A percentile compares a stretch with the other conserved stretches of the same genome.
Evolutionary conservation across 371 early-diverging fungal species (phyloP).

Genomic region (Apophysomyces ossiformis): DNA sequence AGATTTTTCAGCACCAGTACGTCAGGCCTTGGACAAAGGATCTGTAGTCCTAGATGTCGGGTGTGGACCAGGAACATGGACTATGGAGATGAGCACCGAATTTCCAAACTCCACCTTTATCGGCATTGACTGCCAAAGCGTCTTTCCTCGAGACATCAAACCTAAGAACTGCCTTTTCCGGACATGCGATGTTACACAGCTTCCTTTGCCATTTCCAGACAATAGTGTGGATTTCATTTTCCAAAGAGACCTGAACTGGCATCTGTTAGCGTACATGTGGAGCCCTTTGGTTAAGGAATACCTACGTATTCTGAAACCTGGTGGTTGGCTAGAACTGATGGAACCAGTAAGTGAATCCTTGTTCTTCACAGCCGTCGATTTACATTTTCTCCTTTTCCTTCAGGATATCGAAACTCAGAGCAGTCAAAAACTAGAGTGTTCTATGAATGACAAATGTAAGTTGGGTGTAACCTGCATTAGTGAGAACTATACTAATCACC

Average conservation of each 20-base stretch:
- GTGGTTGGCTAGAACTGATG: slow-evolving; percentile 52
- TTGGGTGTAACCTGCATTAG: neutral
- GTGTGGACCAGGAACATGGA: slow-evolving; percentile 54
- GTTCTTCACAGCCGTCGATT: neutral
- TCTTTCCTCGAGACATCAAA: slow-evolving; percentile 46
- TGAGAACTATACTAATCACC: neutral
- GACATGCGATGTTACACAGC: slow-evolving; percentile 28
- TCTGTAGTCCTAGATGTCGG: slow-evolving; percentile 49
- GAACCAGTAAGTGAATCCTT: slow-evolving; percentile 35
- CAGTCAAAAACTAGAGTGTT: slow-evolving; percentile 34
- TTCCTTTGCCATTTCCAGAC: slow-evolving; percentile 46
- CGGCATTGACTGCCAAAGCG: slow-evolving; percentile 37
- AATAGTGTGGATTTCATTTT: slow-evolving; percentile 52
- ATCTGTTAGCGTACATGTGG: slow-evolving; percentile 35
- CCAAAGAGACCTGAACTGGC: slow-evolving; percentile 51
- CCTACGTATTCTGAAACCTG: slow-evolving; percentile 46
- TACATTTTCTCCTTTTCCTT: neutral
- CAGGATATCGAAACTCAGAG: slow-evolving; percentile 50
- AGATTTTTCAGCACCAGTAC: slow-evolving; percentile 43
- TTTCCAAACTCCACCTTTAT: slow-evolving; percentile 48
- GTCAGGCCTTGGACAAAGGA: slow-evolving; percentile 39
- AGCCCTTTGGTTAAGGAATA: slow-evolving; percentile 40
- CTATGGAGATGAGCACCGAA: slow-evolving; percentile 51
- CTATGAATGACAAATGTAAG: slow-evolving; percentile 49
- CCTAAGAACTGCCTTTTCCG: slow-evolving; percentile 53